These are phyloP conservation scores for Coleophoma cylindrospora DNA, from an alignment of 2,329 filamentous ascomycete species.

Conservation along the genomic window DNA sequence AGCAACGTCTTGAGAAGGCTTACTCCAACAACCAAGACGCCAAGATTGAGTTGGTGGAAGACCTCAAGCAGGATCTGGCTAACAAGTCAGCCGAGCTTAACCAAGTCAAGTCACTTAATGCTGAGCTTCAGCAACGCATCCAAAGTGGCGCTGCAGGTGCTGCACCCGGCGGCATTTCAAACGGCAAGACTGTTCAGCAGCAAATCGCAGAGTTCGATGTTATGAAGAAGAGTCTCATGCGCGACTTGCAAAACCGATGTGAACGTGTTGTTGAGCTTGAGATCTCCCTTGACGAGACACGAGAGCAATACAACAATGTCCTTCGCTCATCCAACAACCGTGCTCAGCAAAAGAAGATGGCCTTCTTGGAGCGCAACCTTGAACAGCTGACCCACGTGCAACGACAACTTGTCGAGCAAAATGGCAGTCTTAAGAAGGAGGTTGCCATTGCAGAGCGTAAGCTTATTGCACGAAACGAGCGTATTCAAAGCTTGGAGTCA, in stretches of 20 bases:
- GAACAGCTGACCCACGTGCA: conserved; percentile 98
- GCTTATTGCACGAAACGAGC: conserved; percentile 91
- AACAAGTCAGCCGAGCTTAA: conserved; percentile 78
- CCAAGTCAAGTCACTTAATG: conserved; percentile 74
- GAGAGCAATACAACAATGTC: conserved; percentile 99
- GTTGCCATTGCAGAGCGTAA: conserved; percentile 98
- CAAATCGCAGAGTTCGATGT: conserved; percentile 98
- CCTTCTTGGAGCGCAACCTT: conserved; percentile 95
- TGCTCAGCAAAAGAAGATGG: conserved; percentile 99
- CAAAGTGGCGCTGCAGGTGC: conserved; percentile 64
- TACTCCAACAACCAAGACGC: conserved; percentile 71
- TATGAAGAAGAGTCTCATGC: conserved; percentile 99
- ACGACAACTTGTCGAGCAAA: conserved; percentile 95
- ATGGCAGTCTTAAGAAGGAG: conserved; percentile 96
- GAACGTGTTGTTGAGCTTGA: conserved; percentile 97
- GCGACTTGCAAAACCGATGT: conserved; percentile 95
- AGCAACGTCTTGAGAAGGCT: conserved; percentile 70
- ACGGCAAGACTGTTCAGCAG: conserved; percentile 91
- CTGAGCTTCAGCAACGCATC: conserved; percentile 70
- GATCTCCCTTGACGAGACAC: conserved; percentile 93
- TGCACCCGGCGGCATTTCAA: conserved; percentile 49
- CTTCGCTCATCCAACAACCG: conserved; percentile 95
- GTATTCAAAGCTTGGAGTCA: conserved; percentile 88
- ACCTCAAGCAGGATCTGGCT: conserved; percentile 69
- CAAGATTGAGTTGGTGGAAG: conserved; percentile 68